These are phyloP conservation scores for Telfairia occidentalis DNA, from an alignment of 331 rosid species.

Conservation along the genomic window DNA sequence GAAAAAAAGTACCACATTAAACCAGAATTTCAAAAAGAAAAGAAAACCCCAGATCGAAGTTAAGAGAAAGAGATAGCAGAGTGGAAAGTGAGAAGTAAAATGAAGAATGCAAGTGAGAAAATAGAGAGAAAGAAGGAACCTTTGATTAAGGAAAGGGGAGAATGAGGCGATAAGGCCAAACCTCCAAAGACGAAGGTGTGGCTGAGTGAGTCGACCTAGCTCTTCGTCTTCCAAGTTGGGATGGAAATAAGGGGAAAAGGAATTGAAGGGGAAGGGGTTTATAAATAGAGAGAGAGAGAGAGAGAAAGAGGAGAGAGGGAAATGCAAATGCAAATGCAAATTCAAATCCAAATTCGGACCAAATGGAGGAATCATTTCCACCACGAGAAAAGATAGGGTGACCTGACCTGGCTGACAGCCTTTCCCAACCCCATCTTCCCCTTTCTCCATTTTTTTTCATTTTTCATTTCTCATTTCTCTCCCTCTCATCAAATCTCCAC, in stretches of 20 bases:
- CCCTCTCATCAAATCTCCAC: neutral
- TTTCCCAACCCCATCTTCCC: conserved; percentile 15
- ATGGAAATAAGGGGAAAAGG: conserved; percentile 13
- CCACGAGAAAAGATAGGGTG: conserved; percentile 32
- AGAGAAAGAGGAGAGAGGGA: too few species aligned
- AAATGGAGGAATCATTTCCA: conserved; percentile 35
- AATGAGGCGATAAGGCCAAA: conserved; percentile 15
- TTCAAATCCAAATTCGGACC: conserved; percentile 22
- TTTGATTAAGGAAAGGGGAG: conserved; percentile 1
- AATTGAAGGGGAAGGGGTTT: neutral
- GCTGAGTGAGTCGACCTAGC: conserved; percentile 2
- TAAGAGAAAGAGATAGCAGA: neutral
- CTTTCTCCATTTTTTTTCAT: neutral
- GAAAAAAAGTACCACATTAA: neutral
- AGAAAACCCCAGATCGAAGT: neutral
- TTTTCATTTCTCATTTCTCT: neutral
- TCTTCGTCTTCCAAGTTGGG: too few species aligned
- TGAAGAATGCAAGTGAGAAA: neutral
- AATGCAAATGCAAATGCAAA: conserved; percentile 14
- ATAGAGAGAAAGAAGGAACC: conserved; percentile 15
- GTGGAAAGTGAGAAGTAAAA: neutral
- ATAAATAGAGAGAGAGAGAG: conserved; percentile 7
- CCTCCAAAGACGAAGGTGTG: conserved; percentile 23
- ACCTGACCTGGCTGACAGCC: conserved; percentile 39
- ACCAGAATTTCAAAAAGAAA: neutral